Base-by-base conservation (phyloP, 2,329 filamentous ascomycete genomes). In the Parastagonospora nodorum region DNA sequence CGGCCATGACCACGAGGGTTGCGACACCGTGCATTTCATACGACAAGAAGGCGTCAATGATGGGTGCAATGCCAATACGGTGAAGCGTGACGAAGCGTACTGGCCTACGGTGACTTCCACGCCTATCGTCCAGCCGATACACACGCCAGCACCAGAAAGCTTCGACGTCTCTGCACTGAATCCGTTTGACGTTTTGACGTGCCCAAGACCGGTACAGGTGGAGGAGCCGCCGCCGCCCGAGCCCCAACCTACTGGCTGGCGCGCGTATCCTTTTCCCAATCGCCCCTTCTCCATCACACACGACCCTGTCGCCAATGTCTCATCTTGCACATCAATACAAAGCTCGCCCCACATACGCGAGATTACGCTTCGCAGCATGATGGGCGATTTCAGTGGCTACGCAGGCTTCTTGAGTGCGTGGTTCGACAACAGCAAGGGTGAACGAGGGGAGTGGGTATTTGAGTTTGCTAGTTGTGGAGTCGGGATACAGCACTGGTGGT, bases 331-430 rank as follows among this genome's bases (percentile, higher is more conserved):
- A 1, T 30, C 36, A 28, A 61, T 67, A 12, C 44, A 39, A 14
- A 40, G n/a, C 16, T 48, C 54, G 0, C 67, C 88, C 0, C 88
- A 88, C 0, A 78, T 97, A 5, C 82, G 93, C 27, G 94, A 99
- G 75, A 85, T 97, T 58, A 99, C 94, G 0, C 89, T 99, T 2
- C 86, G 92, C 51, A 96, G 91, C 73, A 97, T 99, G 92, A 99
- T 99, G 94, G 94, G 94, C 48, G 89, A 90, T 49, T 99, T 89
- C 74, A 88, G 86, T n/a, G 94, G 94, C 15, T 94, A 97, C 69
- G 91, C 92, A 0, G 94, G 92, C 0, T 79, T 99, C 36, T 75
- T 99, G 35, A 94, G 89, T 55, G 82, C 89, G 1, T 99, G 93
- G 93, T 97, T 93, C 68, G 90, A 97, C 71, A 74, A 83, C 48